Evolutionary conservation across 2,329 filamentous ascomycete genomes (phyloP).

Genomic region (Phyllosticta citriasiana): DNA sequence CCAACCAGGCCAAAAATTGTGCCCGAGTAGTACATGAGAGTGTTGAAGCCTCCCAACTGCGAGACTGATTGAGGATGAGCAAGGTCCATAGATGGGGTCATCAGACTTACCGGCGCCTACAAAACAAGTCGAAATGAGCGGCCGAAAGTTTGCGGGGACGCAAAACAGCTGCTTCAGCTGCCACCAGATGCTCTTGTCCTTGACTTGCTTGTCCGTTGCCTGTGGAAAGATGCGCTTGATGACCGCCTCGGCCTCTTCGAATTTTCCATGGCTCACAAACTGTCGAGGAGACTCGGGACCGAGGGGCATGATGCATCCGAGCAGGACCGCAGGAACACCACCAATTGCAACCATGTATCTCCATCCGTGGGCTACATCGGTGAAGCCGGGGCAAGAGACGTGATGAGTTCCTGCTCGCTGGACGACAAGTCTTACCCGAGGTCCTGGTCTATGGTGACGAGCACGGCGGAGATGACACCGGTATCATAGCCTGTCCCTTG

Average conservation of each 20-base stretch:
- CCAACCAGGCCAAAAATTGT: conserved; percentile 49
- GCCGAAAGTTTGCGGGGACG: conserved; percentile 27
- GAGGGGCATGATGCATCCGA: conserved; percentile 24
- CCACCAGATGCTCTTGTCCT: conserved; percentile 19
- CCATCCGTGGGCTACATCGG: conserved; percentile 25
- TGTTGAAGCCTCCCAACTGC: conserved; percentile 49
- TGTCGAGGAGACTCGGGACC: conserved; percentile 29
- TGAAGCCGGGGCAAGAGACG: conserved; percentile 28
- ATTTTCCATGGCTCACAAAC: conserved; percentile 28
- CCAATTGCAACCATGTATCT: conserved; percentile 27
- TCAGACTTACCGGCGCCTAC: conserved; percentile 27
- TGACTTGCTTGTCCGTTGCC: conserved; percentile 7
- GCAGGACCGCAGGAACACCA: conserved; percentile 25
- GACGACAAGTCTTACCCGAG: background rate
- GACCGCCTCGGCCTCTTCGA: conserved; percentile 23
- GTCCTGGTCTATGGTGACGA: conserved; percentile 25
- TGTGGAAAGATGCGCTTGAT: conserved; percentile 27
- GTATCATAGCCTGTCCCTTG: conserved; percentile 22
- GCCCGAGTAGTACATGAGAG: conserved; percentile 66
- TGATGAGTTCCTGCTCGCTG: conserved; percentile 28
- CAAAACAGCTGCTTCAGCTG: conserved; percentile 23
- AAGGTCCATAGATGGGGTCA: conserved; percentile 19
- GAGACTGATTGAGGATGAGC: conserved; percentile 53
- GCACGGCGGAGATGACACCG: conserved; percentile 28
- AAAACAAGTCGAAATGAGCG: conserved; percentile 29